phyloP scores from a whole-genome alignment of 306 rosid species.

The Corylus avellana region DNA sequence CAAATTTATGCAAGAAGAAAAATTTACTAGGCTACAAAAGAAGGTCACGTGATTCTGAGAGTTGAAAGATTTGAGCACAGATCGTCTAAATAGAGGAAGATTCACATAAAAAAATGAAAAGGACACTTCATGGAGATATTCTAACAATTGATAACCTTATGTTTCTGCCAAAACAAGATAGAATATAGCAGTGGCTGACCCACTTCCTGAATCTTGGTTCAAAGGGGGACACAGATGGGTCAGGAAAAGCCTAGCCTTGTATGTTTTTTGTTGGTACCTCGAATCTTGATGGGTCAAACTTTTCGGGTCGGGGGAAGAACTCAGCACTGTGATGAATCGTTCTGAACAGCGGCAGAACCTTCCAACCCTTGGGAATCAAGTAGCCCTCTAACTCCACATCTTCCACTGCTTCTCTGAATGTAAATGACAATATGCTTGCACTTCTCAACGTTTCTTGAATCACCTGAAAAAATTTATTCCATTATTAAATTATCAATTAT shows the following conservation, averaged over 20 bases:
- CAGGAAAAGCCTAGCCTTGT: neutral
- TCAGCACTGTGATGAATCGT: slow-evolving; percentile 75
- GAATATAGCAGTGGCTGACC: slow-evolving; percentile 7
- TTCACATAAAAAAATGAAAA: slow-evolving; percentile 44
- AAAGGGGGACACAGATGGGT: neutral
- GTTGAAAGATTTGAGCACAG: slow-evolving; percentile 25
- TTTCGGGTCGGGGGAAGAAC: slow-evolving; percentile 82
- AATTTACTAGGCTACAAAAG: slow-evolving; percentile 40
- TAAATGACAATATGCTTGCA: slow-evolving; percentile 85
- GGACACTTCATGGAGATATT: slow-evolving; percentile 42
- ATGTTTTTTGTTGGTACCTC: slow-evolving; percentile 45
- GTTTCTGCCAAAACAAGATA: slow-evolving; percentile 44
- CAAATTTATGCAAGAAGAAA: neutral
- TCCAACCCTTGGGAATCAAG: slow-evolving; percentile 92
- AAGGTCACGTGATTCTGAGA: slow-evolving; percentile 64
- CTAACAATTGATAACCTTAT: slow-evolving; percentile 47
- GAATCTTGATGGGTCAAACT: slow-evolving; percentile 89
- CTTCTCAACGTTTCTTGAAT: slow-evolving; percentile 83
- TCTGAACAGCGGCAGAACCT: slow-evolving; percentile 94
- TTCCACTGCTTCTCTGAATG: slow-evolving; percentile 87
- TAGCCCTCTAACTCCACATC: slow-evolving; percentile 85
- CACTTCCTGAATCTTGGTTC: slow-evolving; percentile 1
- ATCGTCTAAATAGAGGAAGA: slow-evolving; percentile 30
- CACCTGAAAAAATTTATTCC: slow-evolving; percentile 41
- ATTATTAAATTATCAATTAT: too few species aligned